A percentile compares a stretch with the other conserved stretches of the same genome.
These are phyloP conservation scores for Closterium sp. DNA, from an alignment of 139 green algal genomes.

Conservation along the genomic window DNA sequence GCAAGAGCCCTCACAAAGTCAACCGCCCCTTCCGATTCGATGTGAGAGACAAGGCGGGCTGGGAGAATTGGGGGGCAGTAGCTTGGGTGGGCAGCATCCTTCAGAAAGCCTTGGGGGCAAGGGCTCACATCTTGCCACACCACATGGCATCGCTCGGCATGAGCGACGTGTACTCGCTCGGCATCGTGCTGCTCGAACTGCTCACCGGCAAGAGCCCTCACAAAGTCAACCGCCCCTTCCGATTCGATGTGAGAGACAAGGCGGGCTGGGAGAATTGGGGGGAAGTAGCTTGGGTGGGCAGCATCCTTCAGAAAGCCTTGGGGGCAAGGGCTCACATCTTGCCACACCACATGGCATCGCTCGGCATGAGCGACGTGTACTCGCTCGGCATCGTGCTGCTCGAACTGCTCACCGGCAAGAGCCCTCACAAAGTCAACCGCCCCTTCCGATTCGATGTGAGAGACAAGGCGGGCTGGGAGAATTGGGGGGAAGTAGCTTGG, in stretches of 20 bases:
- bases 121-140: background rate
- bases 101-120: too few species aligned
- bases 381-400: background rate
- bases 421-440: background rate
- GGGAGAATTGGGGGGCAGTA: too few species aligned
- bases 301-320: too few species aligned
- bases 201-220: background rate
- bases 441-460: background rate
- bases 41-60: too few species aligned
- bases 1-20: background rate
- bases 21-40: background rate
- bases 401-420: background rate
- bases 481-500: too few species aligned
- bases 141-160: background rate
- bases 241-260: background rate
- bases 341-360: background rate
- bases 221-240: background rate
- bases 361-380: too few species aligned
- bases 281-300: too few species aligned
- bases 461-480: too few species aligned
- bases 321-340: too few species aligned
- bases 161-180: background rate
- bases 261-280: too few species aligned
- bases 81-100: too few species aligned
- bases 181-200: background rate